Base-by-base conservation (phyloP, 257 asterid species). In the Rubia yunnanensis region DNA sequence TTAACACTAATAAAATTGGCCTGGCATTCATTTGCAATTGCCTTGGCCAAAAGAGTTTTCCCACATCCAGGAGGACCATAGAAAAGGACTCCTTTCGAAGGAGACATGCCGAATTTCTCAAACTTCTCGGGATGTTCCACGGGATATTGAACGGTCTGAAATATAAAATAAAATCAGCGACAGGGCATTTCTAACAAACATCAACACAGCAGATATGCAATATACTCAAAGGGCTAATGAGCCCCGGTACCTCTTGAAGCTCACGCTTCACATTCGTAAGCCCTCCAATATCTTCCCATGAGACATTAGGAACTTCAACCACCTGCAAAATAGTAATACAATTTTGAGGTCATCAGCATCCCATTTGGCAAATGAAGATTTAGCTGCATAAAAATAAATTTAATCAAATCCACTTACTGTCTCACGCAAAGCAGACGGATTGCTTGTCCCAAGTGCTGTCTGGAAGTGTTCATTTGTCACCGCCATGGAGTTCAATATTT, bases 21-120 rank as follows among this genome's bases (percentile, higher is more conserved):
- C 70, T 84, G 89, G 64, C 89, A 84, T 70, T 84, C 89, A 71
- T 81, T 84, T 36, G 90, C 90, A 65, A 84, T 84, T 49, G 90
- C 90, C 78, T 84, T 84, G 30, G 90, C 90, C 57, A 82, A 81
- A 53, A 84, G 73, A 54, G 90, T 84, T 78, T 84, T 84, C n/a
- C 90, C 90, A 65, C 89, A 84, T 54, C 89, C 89, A 65, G 89
- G 89, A 13, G 89, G 89, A 0, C 89, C 89, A 61, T 84, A 84
- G 78, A 84, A 84, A 63, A 84, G 81, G 68, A 84, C 87, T 24
- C 89, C 89, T 46, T 81, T 84, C n/a, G 89, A 84, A 56, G 86
- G 89, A 52, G 89, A 84, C 89, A 84, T 84, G 10, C 89, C 89
- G 68, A 84, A 84, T 38, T 84, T 84, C 76, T 84, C 87, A 5